Conservation (phyloP, 2,329 filamentous ascomycete genomes). For the Colletotrichum coccodes region DNA sequence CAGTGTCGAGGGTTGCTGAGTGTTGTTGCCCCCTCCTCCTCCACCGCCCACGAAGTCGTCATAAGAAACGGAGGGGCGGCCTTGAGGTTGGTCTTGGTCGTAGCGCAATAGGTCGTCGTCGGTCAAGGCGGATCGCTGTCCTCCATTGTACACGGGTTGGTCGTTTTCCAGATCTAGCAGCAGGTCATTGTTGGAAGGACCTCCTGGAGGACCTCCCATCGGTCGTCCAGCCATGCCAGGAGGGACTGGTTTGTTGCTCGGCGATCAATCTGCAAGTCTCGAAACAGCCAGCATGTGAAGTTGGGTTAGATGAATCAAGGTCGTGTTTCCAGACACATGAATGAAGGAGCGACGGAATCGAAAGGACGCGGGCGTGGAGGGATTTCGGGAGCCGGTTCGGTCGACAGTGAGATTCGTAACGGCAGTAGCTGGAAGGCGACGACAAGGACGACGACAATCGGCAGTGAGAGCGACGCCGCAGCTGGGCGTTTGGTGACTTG, state of each 20-base stretch:
- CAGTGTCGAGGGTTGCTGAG: slow-evolving; percentile 55
- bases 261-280: slow-evolving; percentile 39
- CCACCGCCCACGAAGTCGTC: slow-evolving; percentile 89
- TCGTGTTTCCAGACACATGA: slow-evolving; percentile 24
- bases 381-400: slow-evolving; percentile 24
- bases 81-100: slow-evolving; percentile 68
- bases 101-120: slow-evolving; percentile 84
- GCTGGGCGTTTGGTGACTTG: slow-evolving; percentile 24
- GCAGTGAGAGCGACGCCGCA: slow-evolving; percentile 13
- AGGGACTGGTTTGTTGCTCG: slow-evolving; percentile 44
- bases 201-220: slow-evolving; percentile 58
- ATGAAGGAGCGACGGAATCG: slow-evolving; percentile 24
- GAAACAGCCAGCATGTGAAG: slow-evolving; percentile 44
- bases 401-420: not conserved
- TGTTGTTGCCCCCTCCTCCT: slow-evolving; percentile 39
- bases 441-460: slow-evolving; percentile 1
- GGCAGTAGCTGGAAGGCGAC: slow-evolving; percentile 6
- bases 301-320: slow-evolving; percentile 9
- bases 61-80: slow-evolving; percentile 89
- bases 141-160: slow-evolving; percentile 77
- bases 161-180: slow-evolving; percentile 80
- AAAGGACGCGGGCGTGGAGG: not conserved
- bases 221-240: slow-evolving; percentile 71
- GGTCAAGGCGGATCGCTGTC: slow-evolving; percentile 80
- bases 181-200: slow-evolving; percentile 65